phyloP scores from a whole-genome alignment of 2,329 filamentous ascomycete species.

The Coniochaeta hoffmannii region DNA sequence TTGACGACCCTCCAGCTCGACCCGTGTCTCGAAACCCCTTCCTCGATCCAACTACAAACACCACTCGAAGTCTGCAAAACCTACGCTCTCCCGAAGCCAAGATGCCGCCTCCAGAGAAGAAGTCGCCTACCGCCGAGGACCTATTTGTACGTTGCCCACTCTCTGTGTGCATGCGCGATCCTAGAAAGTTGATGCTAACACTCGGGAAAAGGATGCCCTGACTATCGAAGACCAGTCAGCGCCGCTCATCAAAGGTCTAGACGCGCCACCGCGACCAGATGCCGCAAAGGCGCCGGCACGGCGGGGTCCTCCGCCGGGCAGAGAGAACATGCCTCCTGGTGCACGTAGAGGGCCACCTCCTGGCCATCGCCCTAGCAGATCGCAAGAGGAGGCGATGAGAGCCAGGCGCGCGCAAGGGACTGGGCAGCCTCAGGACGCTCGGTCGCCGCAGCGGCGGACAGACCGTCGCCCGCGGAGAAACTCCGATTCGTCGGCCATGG shows the following conservation, averaged over 20 bases:
- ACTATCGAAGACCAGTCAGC: slow-evolving; percentile 52
- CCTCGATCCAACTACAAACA: slow-evolving; percentile 47
- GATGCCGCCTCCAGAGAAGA: slow-evolving; percentile 42
- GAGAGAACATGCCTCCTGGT: slow-evolving; percentile 42
- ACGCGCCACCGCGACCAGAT: slow-evolving; percentile 15
- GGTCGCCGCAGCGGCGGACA: slow-evolving; percentile 19
- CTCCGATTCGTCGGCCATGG: slow-evolving; percentile 66
- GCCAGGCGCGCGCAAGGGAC: slow-evolving; percentile 35
- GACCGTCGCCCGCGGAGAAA: slow-evolving; percentile 60
- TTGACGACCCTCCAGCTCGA: slow-evolving; percentile 51
- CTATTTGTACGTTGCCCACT: slow-evolving; percentile 60
- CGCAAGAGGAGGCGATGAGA: slow-evolving; percentile 57
- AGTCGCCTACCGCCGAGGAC: slow-evolving; percentile 55
- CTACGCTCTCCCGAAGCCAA: slow-evolving; percentile 33
- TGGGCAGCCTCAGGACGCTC: slow-evolving; percentile 20
- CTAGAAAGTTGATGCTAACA: slow-evolving; percentile 8
- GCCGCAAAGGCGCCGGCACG: slow-evolving; percentile 23
- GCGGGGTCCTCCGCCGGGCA: slow-evolving; percentile 22
- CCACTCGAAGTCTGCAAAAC: slow-evolving; percentile 21
- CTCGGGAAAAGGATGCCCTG: slow-evolving; percentile 53
- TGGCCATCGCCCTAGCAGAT: slow-evolving; percentile 54
- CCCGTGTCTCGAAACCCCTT: slow-evolving; percentile 71
- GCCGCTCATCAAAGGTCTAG: slow-evolving; percentile 5
- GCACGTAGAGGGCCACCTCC: slow-evolving; percentile 34
- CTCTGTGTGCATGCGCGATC: neutral